Base-by-base conservation (phyloP, 225 moss, liverwort and hornwort species). In the Pseudoscleropodium purum region DNA sequence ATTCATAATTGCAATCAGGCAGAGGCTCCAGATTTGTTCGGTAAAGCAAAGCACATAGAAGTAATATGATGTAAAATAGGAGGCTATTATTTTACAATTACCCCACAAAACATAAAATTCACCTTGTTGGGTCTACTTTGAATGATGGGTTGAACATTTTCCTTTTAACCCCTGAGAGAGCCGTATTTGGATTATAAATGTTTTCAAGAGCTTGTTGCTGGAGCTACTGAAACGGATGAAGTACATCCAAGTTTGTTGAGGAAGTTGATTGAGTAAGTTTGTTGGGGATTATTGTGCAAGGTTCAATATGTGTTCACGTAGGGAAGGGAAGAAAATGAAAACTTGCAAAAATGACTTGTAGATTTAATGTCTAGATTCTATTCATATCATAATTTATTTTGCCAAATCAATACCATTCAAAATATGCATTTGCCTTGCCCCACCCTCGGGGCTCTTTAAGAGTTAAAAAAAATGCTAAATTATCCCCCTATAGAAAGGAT, bases 361-460 rank as follows among this genome's bases (percentile, higher is more conserved):
- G 34, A 54, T 78, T 54, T 51, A 13, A 21, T 76, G 21, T 51
- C 1, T 34, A 49, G 5, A 34, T 20, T 76, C 13, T 51, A 34
- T 51, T 20, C 1, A 20, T 20, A 11, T 75, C 1, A 33, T 49
- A 7, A 8, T 49, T 33, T 49, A 51, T 51, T 20, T 51, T 52
- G 13, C 3, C 6, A 5, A 51, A 10, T 51, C 51, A 51, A 13
- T 33, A 52, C 2, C 13, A 75, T 51, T 49, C 33, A 49, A 75
- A 49, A 75, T 33, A 33, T 75, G 33, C 8, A 34, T 31, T 0
- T 0, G 0, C 19, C 4, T 18, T 0, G 4, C 18, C 4, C 6
- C 8, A 20, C 1, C 4, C 2, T 26, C 2, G 0, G 0, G 2
- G 18, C 4, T 45, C 3, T 18, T 57, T 47, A 29, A 3, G 10